A percentile compares a stretch with the other conserved stretches of the same genome.
Evolutionary conservation across 1,139 yeast genomes (phyloP).

Genomic region (Kodamaea sp.): DNA sequence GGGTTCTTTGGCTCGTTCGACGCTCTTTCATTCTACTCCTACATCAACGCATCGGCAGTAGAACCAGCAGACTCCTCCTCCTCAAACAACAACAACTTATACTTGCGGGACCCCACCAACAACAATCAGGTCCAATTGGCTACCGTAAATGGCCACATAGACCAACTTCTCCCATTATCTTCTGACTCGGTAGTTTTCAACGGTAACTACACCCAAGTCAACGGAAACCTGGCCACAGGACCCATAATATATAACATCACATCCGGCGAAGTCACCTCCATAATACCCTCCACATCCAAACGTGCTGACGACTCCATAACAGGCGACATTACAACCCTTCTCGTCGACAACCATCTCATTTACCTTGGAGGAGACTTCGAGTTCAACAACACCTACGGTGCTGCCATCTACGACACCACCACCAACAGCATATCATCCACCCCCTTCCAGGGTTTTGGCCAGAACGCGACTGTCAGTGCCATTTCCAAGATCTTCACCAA

Average conservation of each 20-base stretch:
- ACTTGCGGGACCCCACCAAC: conserved; percentile 30
- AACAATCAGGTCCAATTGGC: conserved; percentile 33
- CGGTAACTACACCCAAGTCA: conserved; percentile 43
- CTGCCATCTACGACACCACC: conserved; percentile 62
- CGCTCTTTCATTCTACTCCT: conserved; percentile 59
- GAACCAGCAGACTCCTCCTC: conserved; percentile 20
- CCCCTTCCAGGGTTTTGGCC: conserved; percentile 79
- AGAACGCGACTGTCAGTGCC: conserved; percentile 60
- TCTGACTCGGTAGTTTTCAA: conserved; percentile 40
- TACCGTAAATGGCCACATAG: conserved; percentile 33
- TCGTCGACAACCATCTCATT: conserved; percentile 47
- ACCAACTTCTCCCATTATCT: conserved; percentile 28
- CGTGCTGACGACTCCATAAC: conserved; percentile 28
- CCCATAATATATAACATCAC: conserved; percentile 60
- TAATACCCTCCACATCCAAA: conserved; percentile 29
- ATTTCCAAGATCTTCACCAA: conserved; percentile 54
- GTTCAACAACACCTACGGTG: conserved; percentile 58
- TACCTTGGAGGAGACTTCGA: conserved; percentile 83
- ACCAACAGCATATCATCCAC: conserved; percentile 46
- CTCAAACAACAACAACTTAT: conserved; percentile 24
- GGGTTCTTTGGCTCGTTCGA: conserved; percentile 68
- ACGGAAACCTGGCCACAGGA: conserved; percentile 38
- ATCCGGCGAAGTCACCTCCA: conserved; percentile 39
- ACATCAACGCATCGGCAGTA: conserved; percentile 47
- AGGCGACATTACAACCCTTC: conserved; percentile 58